Percentiles rank a stretch among this genome's conserved stretches.
phyloP scores from a whole-genome alignment of 345 rosid species.

The Ceriops decandra region DNA sequence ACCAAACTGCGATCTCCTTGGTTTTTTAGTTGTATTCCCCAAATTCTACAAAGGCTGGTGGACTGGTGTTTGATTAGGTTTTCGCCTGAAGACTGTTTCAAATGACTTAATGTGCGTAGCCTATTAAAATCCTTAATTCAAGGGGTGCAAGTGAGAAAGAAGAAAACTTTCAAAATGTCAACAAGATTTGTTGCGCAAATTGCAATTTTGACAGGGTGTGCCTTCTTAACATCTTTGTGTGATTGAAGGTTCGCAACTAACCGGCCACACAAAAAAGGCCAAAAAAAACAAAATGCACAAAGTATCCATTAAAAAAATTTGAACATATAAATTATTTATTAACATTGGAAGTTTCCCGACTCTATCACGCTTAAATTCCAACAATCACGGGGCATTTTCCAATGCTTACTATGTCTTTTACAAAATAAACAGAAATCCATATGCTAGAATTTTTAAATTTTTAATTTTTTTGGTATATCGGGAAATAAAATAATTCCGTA shows the following conservation, averaged over 20 bases:
- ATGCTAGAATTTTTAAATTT: too few species aligned
- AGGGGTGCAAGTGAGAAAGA: conserved; percentile 1
- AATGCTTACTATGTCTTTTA: too few species aligned
- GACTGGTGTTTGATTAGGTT: conserved; percentile 7
- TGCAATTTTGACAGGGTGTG: neutral
- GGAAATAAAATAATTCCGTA: too few species aligned
- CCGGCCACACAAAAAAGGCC: neutral
- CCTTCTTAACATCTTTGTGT: too few species aligned
- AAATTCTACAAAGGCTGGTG: conserved; percentile 4
- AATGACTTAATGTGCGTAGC: conserved; percentile 11
- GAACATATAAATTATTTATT: too few species aligned
- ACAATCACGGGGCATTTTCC: too few species aligned
- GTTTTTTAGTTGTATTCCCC: conserved; percentile 11
- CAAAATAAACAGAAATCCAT: too few species aligned
- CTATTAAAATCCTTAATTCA: conserved; percentile 9
- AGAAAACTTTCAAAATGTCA: conserved; percentile 4
- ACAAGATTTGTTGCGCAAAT: neutral
- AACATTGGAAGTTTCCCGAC: too few species aligned
- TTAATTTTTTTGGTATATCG: too few species aligned
- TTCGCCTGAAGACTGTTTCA: conserved; percentile 28
- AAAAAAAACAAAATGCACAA: neutral
- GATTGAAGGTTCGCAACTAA: neutral
- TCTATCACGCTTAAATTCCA: too few species aligned
- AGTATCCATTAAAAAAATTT: too few species aligned
- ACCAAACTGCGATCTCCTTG: conserved; percentile 39